phyloP scores from a whole-genome alignment of 495 filamentous ascomycete species.

The Hypoxylon trugodes region DNA sequence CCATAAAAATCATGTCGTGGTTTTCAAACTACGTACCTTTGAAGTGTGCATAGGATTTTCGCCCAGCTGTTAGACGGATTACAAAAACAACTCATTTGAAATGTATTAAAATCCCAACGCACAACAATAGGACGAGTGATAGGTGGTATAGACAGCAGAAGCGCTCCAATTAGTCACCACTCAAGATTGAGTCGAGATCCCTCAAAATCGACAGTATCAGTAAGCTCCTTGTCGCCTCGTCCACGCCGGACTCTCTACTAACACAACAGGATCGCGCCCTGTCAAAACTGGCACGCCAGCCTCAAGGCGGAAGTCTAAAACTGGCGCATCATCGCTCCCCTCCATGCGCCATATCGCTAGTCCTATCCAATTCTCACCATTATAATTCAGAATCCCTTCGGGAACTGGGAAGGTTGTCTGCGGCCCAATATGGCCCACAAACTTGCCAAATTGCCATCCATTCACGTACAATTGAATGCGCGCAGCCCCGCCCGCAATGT shows the following conservation, averaged over 20 bases:
- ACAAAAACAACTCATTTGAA: too few relatives aligned
- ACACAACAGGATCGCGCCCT: slow-evolving; percentile 58
- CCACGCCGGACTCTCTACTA: slow-evolving; percentile 61
- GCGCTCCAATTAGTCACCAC: too few relatives aligned
- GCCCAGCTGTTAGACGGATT: too few relatives aligned
- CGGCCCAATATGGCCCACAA: slow-evolving; percentile 71
- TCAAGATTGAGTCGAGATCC: too few relatives aligned
- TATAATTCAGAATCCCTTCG: slow-evolving; percentile 71
- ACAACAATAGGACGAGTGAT: too few relatives aligned
- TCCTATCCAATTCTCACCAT: slow-evolving; percentile 68
- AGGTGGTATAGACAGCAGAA: too few relatives aligned
- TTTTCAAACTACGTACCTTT: too few relatives aligned
- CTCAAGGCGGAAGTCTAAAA: slow-evolving; percentile 58
- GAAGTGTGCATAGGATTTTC: too few relatives aligned
- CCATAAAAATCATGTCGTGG: too few relatives aligned
- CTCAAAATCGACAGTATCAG: too few relatives aligned
- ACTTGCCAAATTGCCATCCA: slow-evolving; percentile 79
- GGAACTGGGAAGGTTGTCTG: slow-evolving; percentile 74
- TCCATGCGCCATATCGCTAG: slow-evolving; percentile 68
- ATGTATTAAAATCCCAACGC: too few relatives aligned
- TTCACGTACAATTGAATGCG: slow-evolving; percentile 73
- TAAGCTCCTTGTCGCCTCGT: slow-evolving; percentile 61
- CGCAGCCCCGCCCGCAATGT: slow-evolving; percentile 54
- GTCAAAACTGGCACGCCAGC: slow-evolving; percentile 62
- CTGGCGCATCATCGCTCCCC: slow-evolving; percentile 62